These are phyloP conservation scores for Lenwebbia sp. DNA, from an alignment of 345 rosid species.

Conservation along the genomic window DNA sequence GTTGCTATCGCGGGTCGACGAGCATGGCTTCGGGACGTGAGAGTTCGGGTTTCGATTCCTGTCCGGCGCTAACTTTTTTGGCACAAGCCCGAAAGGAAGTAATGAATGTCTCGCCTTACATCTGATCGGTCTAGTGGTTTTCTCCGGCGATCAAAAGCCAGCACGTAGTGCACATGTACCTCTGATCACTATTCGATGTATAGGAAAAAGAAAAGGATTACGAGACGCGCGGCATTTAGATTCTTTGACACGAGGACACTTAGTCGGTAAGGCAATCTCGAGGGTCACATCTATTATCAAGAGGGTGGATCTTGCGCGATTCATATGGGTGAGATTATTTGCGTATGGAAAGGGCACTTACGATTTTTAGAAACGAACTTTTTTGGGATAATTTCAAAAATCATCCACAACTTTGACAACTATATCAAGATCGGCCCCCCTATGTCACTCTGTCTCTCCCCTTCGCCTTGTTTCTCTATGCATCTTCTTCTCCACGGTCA, in stretches of 20 bases:
- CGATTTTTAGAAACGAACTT: neutral
- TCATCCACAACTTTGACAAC: neutral
- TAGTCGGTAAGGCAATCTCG: neutral
- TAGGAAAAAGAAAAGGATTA: neutral
- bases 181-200: neutral
- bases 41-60: neutral
- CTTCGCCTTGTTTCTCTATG: neutral
- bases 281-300: neutral
- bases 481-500: neutral
- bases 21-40: neutral
- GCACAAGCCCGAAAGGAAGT: neutral
- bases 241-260: neutral
- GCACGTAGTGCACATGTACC: neutral
- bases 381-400: neutral
- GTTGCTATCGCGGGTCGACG: neutral
- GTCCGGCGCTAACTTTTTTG: neutral
- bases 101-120: neutral
- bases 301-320: neutral
- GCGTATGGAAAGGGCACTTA: accelerated
- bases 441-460: neutral
- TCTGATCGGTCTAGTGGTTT: neutral
- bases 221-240: neutral
- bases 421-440: neutral
- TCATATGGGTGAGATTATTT: accelerated
- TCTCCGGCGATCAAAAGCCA: neutral